Percentiles rank a stretch among this genome's conserved stretches.
phyloP scores from a whole-genome alignment of 1,284 basidiomycete genomes.

The Moesziomyces globuligerus region DNA sequence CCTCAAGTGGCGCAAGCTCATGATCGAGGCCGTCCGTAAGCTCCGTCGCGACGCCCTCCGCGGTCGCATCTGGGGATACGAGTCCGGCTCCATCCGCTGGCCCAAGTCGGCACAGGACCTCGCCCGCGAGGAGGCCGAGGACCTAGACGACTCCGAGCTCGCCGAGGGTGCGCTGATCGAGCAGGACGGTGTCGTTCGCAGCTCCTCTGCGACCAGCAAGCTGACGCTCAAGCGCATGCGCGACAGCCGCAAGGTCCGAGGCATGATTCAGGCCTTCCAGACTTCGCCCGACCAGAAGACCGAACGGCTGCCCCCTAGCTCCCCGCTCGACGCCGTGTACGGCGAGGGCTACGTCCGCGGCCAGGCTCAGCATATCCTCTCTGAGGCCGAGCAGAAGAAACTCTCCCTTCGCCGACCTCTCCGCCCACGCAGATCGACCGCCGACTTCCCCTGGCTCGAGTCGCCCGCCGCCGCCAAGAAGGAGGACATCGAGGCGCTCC shows the following conservation, averaged over 20 bases:
- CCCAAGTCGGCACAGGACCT: conserved; percentile 33
- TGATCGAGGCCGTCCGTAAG: conserved; percentile 58
- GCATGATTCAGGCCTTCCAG: conserved; percentile 59
- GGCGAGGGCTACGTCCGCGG: conserved; percentile 48
- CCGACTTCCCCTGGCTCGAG: conserved; percentile 42
- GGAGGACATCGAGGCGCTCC: conserved; percentile 38
- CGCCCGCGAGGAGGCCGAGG: conserved; percentile 26
- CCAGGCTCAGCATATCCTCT: conserved; percentile 47
- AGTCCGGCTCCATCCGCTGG: conserved; percentile 38
- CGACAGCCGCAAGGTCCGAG: conserved; percentile 51
- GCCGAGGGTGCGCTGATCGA: no score
- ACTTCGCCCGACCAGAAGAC: conserved; percentile 30
- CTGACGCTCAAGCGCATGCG: conserved; percentile 56
- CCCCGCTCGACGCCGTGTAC: conserved; percentile 31
- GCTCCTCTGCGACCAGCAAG: conserved; percentile 41
- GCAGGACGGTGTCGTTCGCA: conserved; percentile 24
- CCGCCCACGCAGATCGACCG: conserved; percentile 38
- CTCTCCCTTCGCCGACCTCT: conserved; percentile 32
- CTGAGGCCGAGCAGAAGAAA: conserved; percentile 43
- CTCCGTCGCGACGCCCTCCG: conserved; percentile 54
- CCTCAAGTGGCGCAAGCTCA: conserved; percentile 57
- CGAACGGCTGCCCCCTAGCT: conserved; percentile 7
- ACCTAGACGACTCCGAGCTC: conserved; percentile 7
- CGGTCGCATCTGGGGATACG: conserved; percentile 59
- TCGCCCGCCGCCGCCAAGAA: conserved; percentile 4